These are phyloP conservation scores for Glarea lozoyensis DNA, from an alignment of 495 filamentous ascomycete species.

Conservation along the genomic window DNA sequence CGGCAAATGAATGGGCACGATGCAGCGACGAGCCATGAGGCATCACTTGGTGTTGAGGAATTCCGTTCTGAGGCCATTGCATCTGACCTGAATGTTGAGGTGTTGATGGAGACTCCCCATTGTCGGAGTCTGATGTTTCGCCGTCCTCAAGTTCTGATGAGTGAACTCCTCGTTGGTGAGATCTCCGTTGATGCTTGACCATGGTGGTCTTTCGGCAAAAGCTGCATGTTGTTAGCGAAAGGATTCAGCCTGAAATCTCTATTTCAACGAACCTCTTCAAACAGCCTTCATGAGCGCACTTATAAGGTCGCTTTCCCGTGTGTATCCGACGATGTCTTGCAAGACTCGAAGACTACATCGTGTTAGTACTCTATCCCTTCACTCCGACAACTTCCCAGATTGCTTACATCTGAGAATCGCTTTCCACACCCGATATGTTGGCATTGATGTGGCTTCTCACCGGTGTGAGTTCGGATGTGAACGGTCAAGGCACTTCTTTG, in stretches of 20 bases:
- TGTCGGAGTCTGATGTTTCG: conserved; percentile 46
- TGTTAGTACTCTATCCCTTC: conserved; percentile 26
- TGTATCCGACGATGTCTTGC: conserved; percentile 82
- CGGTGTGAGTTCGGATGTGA: conserved; percentile 79
- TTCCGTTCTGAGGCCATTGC: conserved; percentile 18
- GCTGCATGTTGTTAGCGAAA: conserved; percentile 31
- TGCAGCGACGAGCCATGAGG: conserved; percentile 27
- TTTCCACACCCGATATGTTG: conserved; percentile 73
- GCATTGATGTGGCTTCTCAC: conserved; percentile 83
- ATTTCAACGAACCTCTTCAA: conserved; percentile 56
- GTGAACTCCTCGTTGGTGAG: conserved; percentile 54
- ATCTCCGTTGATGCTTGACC: conserved; percentile 70
- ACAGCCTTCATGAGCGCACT: conserved; percentile 69
- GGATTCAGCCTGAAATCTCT: conserved; percentile 3
- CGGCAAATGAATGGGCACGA: conserved; percentile 33
- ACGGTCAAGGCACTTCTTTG: conserved; percentile 82
- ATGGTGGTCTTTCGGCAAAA: conserved; percentile 86
- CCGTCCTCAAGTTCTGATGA: conserved; percentile 42
- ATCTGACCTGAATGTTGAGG: conserved; percentile 34
- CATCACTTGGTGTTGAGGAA: conserved; percentile 4
- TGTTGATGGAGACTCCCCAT: conserved; percentile 40
- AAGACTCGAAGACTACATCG: conserved; percentile 69
- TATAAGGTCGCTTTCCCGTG: conserved; percentile 78
- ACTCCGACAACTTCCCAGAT: conserved; percentile 4
- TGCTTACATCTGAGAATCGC: conserved; percentile 78